A percentile compares a stretch with the other conserved stretches of the same genome.
phyloP scores from a whole-genome alignment of 129 eudicot species.

The Escallonia rubra region DNA sequence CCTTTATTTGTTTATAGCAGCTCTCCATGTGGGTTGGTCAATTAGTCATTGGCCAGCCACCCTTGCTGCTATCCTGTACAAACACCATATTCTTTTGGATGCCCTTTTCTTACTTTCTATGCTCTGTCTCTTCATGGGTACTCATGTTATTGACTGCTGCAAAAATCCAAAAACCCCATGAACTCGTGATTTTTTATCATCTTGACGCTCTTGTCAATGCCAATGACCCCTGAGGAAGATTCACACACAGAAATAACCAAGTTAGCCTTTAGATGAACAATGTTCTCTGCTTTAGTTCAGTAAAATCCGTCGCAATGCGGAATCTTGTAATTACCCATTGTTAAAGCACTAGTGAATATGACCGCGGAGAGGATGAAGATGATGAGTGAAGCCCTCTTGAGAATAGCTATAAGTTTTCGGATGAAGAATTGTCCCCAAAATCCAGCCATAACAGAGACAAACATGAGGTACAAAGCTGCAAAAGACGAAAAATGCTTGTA shows the following conservation, averaged over 20 bases:
- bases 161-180: slow-evolving; percentile 86
- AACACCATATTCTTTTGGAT: background rate
- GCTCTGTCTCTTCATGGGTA: background rate
- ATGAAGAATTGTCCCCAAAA: slow-evolving; percentile 83
- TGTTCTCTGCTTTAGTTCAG: background rate
- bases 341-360: slow-evolving; percentile 82
- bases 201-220: slow-evolving; percentile 57
- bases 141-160: slow-evolving; percentile 46
- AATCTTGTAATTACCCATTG: slow-evolving; percentile 59
- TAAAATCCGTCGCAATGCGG: background rate
- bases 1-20: background rate
- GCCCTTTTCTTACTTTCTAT: background rate
- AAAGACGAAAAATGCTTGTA: background rate
- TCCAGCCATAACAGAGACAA: slow-evolving; percentile 70
- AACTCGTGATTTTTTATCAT: slow-evolving; percentile 81
- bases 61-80: background rate
- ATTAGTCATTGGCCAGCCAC: slow-evolving; percentile 33
- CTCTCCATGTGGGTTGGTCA: slow-evolving; percentile 21
- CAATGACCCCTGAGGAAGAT: slow-evolving; percentile 69
- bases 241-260: background rate
- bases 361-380: slow-evolving; percentile 88
- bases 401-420: slow-evolving; percentile 61
- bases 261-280: slow-evolving; percentile 1
- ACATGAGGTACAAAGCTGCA: slow-evolving; percentile 85
- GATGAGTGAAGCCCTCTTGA: slow-evolving; percentile 74